Evolutionary conservation across 2,329 filamentous ascomycete species (phyloP).

Genomic region (Dactylellina drechsleri): DNA sequence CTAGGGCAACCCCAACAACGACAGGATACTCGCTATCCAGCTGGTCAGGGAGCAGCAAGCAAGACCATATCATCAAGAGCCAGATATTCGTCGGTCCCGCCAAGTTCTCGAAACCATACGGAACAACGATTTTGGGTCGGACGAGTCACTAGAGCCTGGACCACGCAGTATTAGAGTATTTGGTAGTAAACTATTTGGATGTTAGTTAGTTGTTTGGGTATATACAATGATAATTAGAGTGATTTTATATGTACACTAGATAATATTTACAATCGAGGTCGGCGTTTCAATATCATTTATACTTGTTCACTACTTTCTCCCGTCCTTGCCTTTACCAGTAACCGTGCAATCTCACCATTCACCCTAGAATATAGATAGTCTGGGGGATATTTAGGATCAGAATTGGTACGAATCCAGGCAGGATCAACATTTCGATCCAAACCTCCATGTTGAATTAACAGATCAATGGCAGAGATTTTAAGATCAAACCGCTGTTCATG

Average conservation of each 20-base stretch:
- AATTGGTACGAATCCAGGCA: too few species aligned
- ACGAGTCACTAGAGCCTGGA: background rate
- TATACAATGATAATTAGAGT: too few species aligned
- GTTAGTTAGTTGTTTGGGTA: too few species aligned
- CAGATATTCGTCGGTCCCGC: background rate
- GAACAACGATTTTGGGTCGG: background rate
- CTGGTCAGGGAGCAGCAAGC: background rate
- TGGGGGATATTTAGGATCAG: too few species aligned
- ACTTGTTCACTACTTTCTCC: too few species aligned
- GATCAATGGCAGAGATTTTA: conserved; percentile 17
- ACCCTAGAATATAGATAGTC: too few species aligned
- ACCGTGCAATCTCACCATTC: too few species aligned
- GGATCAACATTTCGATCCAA: background rate
- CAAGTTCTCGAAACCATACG: conserved; percentile 2
- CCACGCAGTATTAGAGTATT: background rate
- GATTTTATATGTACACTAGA: too few species aligned
- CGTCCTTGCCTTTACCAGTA: too few species aligned
- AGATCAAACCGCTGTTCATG: conserved; percentile 19
- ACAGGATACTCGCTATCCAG: background rate
- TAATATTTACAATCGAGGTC: too few species aligned
- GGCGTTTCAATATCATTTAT: too few species aligned
- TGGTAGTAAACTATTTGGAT: too few species aligned
- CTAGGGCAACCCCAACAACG: background rate
- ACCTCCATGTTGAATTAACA: conserved; percentile 24
- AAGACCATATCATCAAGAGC: background rate